Conservation (phyloP, 148 eudicot species). For the Persicaria maculosa region DNA sequence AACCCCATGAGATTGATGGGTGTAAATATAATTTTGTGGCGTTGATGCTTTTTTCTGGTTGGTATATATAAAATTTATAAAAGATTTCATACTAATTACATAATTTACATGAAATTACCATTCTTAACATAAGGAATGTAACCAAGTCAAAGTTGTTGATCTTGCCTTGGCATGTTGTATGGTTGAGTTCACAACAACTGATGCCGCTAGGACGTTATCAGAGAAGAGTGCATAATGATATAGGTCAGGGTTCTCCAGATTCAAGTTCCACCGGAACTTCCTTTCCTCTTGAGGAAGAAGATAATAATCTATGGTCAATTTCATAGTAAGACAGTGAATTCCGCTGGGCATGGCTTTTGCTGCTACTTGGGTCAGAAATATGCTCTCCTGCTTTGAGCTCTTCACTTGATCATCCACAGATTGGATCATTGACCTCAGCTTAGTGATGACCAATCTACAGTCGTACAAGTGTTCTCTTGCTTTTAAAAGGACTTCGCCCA, state of each 20-base stretch:
- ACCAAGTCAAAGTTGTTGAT: not conserved
- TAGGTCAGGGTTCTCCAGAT: conserved; percentile 56
- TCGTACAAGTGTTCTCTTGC: conserved; percentile 58
- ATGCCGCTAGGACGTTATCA: conserved; percentile 86
- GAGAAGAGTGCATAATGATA: conserved; percentile 86
- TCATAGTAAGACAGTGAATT: conserved; percentile 72
- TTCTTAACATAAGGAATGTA: not conserved
- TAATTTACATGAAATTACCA: not conserved
- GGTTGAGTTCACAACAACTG: conserved; percentile 80
- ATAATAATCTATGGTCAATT: conserved; percentile 69
- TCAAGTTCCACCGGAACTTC: conserved; percentile 52
- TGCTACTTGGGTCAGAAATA: conserved; percentile 72
- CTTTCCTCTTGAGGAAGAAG: conserved; percentile 59
- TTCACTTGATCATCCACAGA: conserved; percentile 78
- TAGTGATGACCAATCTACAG: conserved; percentile 60
- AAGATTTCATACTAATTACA: not conserved
- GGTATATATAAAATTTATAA: not conserved
- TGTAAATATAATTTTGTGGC: too few relatives aligned
- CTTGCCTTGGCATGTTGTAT: conserved; percentile 64
- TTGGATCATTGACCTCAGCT: conserved; percentile 78
- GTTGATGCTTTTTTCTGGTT: too few relatives aligned
- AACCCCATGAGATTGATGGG: not conserved
- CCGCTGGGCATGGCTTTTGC: conserved; percentile 78
- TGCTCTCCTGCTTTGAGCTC: conserved; percentile 69
- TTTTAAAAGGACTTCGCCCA: conserved; percentile 69